Evolutionary conservation across 192 early-diverging fungal genomes (phyloP).

Genomic region (Linnemannia elongata): DNA sequence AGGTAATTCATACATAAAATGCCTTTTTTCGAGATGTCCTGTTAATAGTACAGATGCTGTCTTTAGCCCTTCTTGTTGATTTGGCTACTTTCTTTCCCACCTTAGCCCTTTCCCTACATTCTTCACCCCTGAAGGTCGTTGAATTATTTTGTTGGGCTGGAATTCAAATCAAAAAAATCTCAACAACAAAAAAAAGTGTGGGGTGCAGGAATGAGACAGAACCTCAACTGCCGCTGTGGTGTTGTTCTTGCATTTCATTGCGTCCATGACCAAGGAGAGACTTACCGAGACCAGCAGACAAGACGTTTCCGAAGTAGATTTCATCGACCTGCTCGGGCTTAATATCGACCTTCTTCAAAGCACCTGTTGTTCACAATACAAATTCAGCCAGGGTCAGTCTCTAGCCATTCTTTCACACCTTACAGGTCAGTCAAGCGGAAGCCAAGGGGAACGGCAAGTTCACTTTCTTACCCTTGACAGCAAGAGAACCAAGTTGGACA

Average conservation of each 20-base stretch:
- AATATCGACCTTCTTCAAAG: slow-evolving; percentile 66
- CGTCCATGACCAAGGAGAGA: not conserved
- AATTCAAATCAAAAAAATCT: not conserved
- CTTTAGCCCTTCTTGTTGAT: too few relatives aligned
- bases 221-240: not conserved
- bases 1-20: not conserved
- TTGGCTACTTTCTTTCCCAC: too few relatives aligned
- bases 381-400: not conserved
- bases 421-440: not conserved
- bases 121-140: not conserved
- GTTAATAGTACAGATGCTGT: not conserved
- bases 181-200: slow-evolving; percentile 3
- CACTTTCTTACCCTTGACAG: slow-evolving; percentile 79
- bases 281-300: slow-evolving; percentile 79
- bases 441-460: not conserved
- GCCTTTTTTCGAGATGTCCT: not conserved
- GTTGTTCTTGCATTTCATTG: not conserved
- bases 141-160: slow-evolving; percentile 10
- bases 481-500: slow-evolving; percentile 86
- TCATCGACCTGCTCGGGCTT: slow-evolving; percentile 78
- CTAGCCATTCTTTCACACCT: not conserved
- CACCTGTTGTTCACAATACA: slow-evolving; percentile 43
- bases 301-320: slow-evolving; percentile 82
- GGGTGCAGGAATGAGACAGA: not conserved
- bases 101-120: not conserved